A percentile compares a stretch with the other conserved stretches of the same genome.
phyloP scores from a whole-genome alignment of 1,139 yeast genomes.

The Hansenula sp. region DNA sequence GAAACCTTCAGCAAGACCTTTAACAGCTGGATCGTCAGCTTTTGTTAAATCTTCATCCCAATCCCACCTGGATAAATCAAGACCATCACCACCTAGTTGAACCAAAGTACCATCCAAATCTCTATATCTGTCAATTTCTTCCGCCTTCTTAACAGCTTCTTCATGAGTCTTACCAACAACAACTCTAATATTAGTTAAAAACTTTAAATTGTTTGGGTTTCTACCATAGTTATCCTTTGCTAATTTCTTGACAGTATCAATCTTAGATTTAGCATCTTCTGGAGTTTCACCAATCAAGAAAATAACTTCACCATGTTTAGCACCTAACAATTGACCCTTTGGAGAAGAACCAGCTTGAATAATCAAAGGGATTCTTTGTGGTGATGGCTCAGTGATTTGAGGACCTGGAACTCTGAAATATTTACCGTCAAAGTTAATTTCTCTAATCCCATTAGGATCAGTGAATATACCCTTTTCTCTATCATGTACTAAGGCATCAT shows the following conservation, averaged over 20 bases:
- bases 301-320: slow-evolving; percentile 42
- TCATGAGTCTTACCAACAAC: slow-evolving; percentile 35
- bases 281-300: slow-evolving; percentile 33
- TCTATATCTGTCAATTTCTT: slow-evolving; percentile 31
- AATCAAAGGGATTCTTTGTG: slow-evolving; percentile 41
- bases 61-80: slow-evolving; percentile 26
- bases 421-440: slow-evolving; percentile 37
- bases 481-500: slow-evolving; percentile 38
- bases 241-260: slow-evolving; percentile 27
- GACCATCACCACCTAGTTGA: slow-evolving; percentile 33
- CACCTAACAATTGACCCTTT: slow-evolving; percentile 41
- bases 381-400: slow-evolving; percentile 38
- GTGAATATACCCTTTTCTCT: slow-evolving; percentile 32
- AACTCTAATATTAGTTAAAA: slow-evolving; percentile 30
- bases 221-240: slow-evolving; percentile 33
- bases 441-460: slow-evolving; percentile 38
- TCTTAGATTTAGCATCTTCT: slow-evolving; percentile 28
- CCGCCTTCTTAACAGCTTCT: slow-evolving; percentile 30
- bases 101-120: slow-evolving; percentile 40
- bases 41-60: slow-evolving; percentile 28
- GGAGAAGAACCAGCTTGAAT: slow-evolving; percentile 47
- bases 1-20: slow-evolving; percentile 10
- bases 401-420: slow-evolving; percentile 44
- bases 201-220: slow-evolving; percentile 32
- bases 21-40: slow-evolving; percentile 23